Base-by-base conservation (phyloP, 1,139 yeast species). In the Hansenula lynferdii region DNA sequence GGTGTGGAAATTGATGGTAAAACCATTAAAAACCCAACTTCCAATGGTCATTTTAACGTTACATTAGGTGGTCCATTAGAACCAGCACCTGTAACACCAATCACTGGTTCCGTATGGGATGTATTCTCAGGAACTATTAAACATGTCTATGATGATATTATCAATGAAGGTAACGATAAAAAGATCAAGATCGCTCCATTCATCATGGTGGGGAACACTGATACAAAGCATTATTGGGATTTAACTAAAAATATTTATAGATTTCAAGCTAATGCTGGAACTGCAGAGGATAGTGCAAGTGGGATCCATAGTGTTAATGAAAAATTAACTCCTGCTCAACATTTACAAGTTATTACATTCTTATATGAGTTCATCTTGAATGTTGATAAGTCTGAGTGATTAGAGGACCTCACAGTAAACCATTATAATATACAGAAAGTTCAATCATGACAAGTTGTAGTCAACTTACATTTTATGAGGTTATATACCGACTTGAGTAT, bases 151-250 rank as follows among this genome's bases (percentile, higher is more conserved):
- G 60, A 61, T 37, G 64, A 62, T 35, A 58, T 70, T 42, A 49
- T 57, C 21, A 51, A 54, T 37, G 41, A 47, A 31, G 44, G 38
- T n/a, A 44, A 41, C 2, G 76, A 20, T 62, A 80, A 24, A 66
- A 83, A 35, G 62, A 19, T 42, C 23, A 57, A 53, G 38, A 56
- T 77, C 18, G 65, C 89, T 2, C 94, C 95, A 10, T 66, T 75
- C 16, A 56, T 85, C 37, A 75, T 84, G 77, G 71, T 85, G 6
- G 96, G 85, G 24, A 87, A 86, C 60, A 87, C 96, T 3, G 96
- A 87, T 57, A 86, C 96, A 8, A 74, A 76, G 55, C 74, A 77
- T 56, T 86, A 84, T 63, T 85, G 94, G 90, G 61, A 68, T 37
- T 67, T 87, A 55, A 75, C 89, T n/a, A 67, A 69, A 39, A 76